Percentiles rank a stretch among this genome's conserved stretches.
These are phyloP conservation scores for Leishmania braziliensis DNA, from an alignment of 208 protist species.

Conservation along the genomic window DNA sequence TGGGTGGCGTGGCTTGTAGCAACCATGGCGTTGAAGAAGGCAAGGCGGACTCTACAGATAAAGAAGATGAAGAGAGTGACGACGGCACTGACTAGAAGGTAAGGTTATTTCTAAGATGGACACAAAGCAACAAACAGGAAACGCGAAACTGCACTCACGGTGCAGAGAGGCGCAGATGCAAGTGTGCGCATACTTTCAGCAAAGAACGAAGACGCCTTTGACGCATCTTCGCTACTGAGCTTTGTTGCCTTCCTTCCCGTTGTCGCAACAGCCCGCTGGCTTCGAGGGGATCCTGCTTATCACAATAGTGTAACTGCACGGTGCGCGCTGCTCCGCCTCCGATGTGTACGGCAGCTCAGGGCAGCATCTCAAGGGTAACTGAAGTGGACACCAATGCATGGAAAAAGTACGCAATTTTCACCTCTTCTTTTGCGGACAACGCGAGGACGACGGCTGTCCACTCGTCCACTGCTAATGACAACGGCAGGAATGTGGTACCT, in stretches of 20 bases:
- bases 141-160: neutral
- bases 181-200: neutral
- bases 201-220: neutral
- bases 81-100: slow-evolving; percentile 14
- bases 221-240: neutral
- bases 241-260: neutral
- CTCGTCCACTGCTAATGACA: neutral
- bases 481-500: neutral
- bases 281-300: neutral
- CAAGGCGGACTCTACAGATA: slow-evolving; percentile 4
- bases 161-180: neutral
- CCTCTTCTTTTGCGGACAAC: neutral
- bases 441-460: neutral
- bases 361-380: neutral
- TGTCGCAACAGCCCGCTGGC: neutral
- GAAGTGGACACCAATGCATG: neutral
- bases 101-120: neutral
- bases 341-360: neutral
- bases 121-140: neutral
- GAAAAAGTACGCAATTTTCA: neutral
- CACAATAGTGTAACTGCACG: neutral
- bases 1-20: neutral
- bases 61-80: slow-evolving; percentile 18
- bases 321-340: neutral
- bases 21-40: slow-evolving; percentile 12